These are phyloP conservation scores for Thinopyrum elongatum DNA, from an alignment of 176 grass and related monocot species.

Conservation along the genomic window DNA sequence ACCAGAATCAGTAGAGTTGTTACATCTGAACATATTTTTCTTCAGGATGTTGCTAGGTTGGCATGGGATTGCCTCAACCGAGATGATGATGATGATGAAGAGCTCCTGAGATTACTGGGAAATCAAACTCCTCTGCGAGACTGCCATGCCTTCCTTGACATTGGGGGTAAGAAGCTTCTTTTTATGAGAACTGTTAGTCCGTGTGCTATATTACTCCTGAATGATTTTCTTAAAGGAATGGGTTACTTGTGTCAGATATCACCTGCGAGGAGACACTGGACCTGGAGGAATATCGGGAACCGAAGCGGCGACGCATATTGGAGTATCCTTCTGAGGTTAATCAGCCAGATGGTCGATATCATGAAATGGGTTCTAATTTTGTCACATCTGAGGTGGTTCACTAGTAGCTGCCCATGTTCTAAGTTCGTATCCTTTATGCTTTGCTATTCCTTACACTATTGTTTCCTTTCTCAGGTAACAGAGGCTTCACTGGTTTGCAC, in stretches of 20 bases:
- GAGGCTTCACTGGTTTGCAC: slow-evolving; percentile 45
- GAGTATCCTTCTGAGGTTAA: slow-evolving; percentile 48
- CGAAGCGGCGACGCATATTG: slow-evolving; percentile 34
- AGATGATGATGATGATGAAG: slow-evolving; percentile 34
- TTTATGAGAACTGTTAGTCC: background rate
- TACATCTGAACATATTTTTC: background rate
- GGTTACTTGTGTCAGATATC: slow-evolving; percentile 36
- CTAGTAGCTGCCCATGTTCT: background rate
- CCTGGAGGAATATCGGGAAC: slow-evolving; percentile 39
- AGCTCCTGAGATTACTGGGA: slow-evolving; percentile 38
- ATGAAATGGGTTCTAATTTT: slow-evolving; percentile 13
- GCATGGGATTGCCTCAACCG: slow-evolving; percentile 51
- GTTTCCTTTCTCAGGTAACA: slow-evolving; percentile 28
- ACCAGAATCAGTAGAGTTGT: background rate
- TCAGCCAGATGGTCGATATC: slow-evolving; percentile 5
- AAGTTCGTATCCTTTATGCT: background rate
- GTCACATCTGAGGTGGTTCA: slow-evolving; percentile 37
- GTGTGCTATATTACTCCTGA: background rate
- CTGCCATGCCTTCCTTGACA: slow-evolving; percentile 34
- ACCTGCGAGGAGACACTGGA: slow-evolving; percentile 44
- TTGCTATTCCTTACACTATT: slow-evolving; percentile 2
- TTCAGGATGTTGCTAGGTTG: slow-evolving; percentile 19
- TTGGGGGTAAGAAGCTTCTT: slow-evolving; percentile 30
- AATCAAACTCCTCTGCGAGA: slow-evolving; percentile 60
- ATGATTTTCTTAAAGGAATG: background rate